A percentile compares a stretch with the other conserved stretches of the same genome.
phyloP scores from a whole-genome alignment of 305 asterid genomes.

The Fraxinus albicans region DNA sequence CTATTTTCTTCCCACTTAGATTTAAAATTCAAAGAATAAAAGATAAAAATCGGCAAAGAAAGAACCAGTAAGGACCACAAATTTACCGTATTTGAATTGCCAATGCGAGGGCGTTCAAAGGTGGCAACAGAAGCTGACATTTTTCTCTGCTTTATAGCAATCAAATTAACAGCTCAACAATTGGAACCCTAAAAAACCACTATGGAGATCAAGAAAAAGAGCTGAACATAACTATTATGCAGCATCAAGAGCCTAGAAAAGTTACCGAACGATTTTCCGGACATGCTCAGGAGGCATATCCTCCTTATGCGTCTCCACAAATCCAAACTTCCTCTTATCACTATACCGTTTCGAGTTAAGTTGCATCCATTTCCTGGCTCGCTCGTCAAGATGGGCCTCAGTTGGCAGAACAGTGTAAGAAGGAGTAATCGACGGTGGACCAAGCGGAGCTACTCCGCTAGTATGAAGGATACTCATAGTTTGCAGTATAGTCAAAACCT shows the following conservation, averaged over 20 bases:
- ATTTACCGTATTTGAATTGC: too few relatives aligned
- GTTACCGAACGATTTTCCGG: constrained; percentile 81
- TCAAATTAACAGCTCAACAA: too few relatives aligned
- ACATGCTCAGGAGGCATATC: constrained; percentile 99
- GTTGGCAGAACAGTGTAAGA: constrained; percentile 30
- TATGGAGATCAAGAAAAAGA: background rate
- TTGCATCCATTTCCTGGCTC: constrained; percentile 98
- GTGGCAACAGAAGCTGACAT: too few relatives aligned
- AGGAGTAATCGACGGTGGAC: too few relatives aligned
- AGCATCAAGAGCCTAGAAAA: background rate
- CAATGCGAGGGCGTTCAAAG: too few relatives aligned
- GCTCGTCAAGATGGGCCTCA: constrained; percentile 29
- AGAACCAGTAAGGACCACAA: too few relatives aligned
- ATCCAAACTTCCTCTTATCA: constrained; percentile 91
- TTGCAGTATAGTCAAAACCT: background rate
- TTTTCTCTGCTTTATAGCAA: too few relatives aligned
- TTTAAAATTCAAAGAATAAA: too few relatives aligned
- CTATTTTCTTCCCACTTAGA: too few relatives aligned
- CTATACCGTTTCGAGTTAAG: constrained; percentile 86
- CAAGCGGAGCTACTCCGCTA: background rate
- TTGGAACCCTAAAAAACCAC: background rate
- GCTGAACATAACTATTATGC: background rate
- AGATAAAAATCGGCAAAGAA: too few relatives aligned
- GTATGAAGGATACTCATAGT: background rate
- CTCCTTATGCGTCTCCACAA: constrained; percentile 99